Evolutionary conservation across 352 stramenopile genomes (phyloP), one percentile per base, ranked within the genome.

Genomic region (Pythium aquatile): DNA sequence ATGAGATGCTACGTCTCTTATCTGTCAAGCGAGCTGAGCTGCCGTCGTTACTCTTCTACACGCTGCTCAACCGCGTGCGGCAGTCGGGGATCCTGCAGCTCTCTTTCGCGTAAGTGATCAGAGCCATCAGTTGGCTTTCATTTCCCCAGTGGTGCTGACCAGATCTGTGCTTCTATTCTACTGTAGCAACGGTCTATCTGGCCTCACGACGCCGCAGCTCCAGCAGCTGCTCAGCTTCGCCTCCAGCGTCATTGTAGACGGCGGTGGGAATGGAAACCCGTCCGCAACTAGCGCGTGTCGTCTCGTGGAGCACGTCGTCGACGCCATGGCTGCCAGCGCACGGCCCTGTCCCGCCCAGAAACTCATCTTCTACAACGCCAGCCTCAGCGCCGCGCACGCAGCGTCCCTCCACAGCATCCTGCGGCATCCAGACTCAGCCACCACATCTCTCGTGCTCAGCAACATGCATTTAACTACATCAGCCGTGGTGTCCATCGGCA

Each of bases 301-400:
- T 20, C 68, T 82, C 20, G 74, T 81, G 14, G 75, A 89, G 54
- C 79, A 80, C 17, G 72, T 90, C 29, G 61, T 91, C 13, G 71
- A 85, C 8, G 73, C 76, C 24, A 59, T 93, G 44, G 66, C 48
- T 16, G 33, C 77, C 13, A 58, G 53, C 42, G 72, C 66, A 24
- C 56, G 33, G 26, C 48, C 46, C 6, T 76, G 67, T 28, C 77
- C 80, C 3, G 71, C 78, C 0, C 77, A 86, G 40, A 88, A 88
- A 46, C 72, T 93, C 29, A 87, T 93, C 20, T 68, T 93, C 52
- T 89, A 77, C 80, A 93, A 93, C 56, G 71, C 78, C 16, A 52
- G 59, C 2, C 72, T 91, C 20, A 75, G 75, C 44, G 28, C 65
- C 32, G 59, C 57, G 3, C 72, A 83, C 58, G 65, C 69, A 7